phyloP scores from a whole-genome alignment of 2,329 filamentous ascomycete species.

The Ophiostoma novo-ulmi region DNA sequence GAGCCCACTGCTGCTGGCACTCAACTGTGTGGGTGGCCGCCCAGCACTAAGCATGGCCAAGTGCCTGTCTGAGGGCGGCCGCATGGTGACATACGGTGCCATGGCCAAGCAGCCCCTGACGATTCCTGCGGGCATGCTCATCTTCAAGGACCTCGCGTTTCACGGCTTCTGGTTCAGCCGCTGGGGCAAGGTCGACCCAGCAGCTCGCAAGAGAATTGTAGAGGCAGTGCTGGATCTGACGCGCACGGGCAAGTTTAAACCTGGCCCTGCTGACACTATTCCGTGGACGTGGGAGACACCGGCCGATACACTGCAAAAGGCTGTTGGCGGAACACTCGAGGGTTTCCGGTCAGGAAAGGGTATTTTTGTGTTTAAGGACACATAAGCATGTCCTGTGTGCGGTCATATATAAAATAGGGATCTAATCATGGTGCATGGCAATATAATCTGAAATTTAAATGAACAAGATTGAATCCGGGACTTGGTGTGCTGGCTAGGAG shows the following conservation, averaged over 20 bases:
- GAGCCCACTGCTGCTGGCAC: constrained; percentile 62
- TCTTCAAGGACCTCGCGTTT: constrained; percentile 88
- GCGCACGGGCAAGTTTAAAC: constrained; percentile 69
- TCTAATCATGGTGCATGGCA: too few relatives aligned
- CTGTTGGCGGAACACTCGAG: constrained; percentile 75
- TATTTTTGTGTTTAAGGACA: constrained; percentile 72
- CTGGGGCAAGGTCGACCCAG: constrained; percentile 73
- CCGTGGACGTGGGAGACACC: constrained; percentile 79
- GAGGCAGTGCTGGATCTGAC: constrained; percentile 75
- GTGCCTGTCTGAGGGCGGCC: constrained; percentile 60
- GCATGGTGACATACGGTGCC: constrained; percentile 88
- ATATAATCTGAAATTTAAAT: background rate
- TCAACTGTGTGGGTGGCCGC: constrained; percentile 94
- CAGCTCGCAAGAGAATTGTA: constrained; percentile 73
- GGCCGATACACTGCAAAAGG: constrained; percentile 60
- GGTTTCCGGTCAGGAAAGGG: constrained; percentile 87
- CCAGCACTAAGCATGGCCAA: constrained; percentile 74
- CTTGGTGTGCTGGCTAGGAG: background rate
- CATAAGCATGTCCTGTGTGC: constrained; percentile 34
- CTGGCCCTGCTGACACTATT: constrained; percentile 76
- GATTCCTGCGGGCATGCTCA: constrained; percentile 76
- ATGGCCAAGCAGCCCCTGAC: constrained; percentile 86
- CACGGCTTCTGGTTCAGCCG: constrained; percentile 91
- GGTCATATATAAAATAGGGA: background rate
- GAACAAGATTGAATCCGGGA: background rate